These are phyloP conservation scores for Cenchrus purpureus DNA, from an alignment of 176 grass and related monocot species.

Conservation along the genomic window DNA sequence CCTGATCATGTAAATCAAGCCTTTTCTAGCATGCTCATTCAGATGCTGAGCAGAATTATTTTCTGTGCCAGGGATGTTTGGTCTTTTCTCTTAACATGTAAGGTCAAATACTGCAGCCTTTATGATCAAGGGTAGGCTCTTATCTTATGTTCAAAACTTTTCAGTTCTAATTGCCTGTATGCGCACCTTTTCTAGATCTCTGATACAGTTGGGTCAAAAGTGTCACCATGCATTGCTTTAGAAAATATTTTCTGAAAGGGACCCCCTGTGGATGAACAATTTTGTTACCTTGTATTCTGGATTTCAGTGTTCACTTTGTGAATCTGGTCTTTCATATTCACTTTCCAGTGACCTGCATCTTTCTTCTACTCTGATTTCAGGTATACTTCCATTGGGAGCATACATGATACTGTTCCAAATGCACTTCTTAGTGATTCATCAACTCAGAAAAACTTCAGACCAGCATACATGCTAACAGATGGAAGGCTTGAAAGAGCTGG, in stretches of 20 bases:
- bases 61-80: constrained; percentile 88
- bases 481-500: constrained; percentile 98
- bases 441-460: constrained; percentile 78
- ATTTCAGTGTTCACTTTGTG: constrained; percentile 20
- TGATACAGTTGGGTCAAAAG: neutral
- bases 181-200: neutral
- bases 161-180: constrained; percentile 14
- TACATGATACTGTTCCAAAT: constrained; percentile 98
- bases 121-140: constrained; percentile 89
- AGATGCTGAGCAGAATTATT: constrained; percentile 40
- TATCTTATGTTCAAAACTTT: constrained; percentile 12
- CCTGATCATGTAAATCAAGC: constrained; percentile 46
- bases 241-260: neutral
- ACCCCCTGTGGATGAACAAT: constrained; percentile 4
- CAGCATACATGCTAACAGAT: constrained; percentile 96
- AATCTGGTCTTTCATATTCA: constrained; percentile 9
- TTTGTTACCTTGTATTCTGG: neutral
- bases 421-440: constrained; percentile 78
- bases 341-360: constrained; percentile 38
- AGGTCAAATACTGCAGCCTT: constrained; percentile 92
- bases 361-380: constrained; percentile 46
- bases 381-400: constrained; percentile 99
- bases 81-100: constrained; percentile 95
- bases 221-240: neutral
- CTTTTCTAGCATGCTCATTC: constrained; percentile 31